Conservation (phyloP, 192 early-diverging fungal species). For the Helicostylum pulchrum region DNA sequence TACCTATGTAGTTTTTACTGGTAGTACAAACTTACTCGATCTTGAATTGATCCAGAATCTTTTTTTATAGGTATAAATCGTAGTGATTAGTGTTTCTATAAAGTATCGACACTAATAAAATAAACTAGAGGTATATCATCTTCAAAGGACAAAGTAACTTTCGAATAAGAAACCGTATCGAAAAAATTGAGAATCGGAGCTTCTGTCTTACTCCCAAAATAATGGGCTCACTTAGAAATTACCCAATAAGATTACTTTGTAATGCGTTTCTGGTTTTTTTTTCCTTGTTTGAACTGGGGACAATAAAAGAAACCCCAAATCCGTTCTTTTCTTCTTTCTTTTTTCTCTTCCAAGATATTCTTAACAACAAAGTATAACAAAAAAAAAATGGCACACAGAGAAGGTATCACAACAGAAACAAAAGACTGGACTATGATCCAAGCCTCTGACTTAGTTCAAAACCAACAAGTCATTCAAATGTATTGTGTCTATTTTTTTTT, state of each 20-base stretch:
- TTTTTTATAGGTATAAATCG: too few relatives aligned
- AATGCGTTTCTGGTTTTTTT: background rate
- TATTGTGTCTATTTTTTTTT: conserved; percentile 27
- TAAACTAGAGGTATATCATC: too few relatives aligned
- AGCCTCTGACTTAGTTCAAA: conserved; percentile 54
- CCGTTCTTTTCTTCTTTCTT: background rate
- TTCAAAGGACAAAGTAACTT: too few relatives aligned
- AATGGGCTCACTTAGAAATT: conserved; percentile 4
- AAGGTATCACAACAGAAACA: conserved; percentile 10
- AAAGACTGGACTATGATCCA: conserved; percentile 66
- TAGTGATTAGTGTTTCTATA: too few relatives aligned
- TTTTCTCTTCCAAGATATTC: background rate
- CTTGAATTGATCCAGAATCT: too few relatives aligned
- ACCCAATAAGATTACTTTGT: background rate
- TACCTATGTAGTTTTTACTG: too few relatives aligned
- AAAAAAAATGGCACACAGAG: conserved; percentile 9
- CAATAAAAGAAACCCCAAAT: conserved; percentile 3
- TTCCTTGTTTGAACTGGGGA: background rate
- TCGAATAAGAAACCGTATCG: too few relatives aligned
- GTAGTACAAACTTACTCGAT: too few relatives aligned
- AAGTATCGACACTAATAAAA: too few relatives aligned
- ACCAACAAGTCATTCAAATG: conserved; percentile 65
- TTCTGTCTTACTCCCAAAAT: background rate
- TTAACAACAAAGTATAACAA: background rate
- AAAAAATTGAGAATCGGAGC: too few relatives aligned